A percentile compares a stretch with the other conserved stretches of the same genome.
Conservation (phyloP, 2,329 filamentous ascomycete genomes). For the Incumbomyces lentus region DNA sequence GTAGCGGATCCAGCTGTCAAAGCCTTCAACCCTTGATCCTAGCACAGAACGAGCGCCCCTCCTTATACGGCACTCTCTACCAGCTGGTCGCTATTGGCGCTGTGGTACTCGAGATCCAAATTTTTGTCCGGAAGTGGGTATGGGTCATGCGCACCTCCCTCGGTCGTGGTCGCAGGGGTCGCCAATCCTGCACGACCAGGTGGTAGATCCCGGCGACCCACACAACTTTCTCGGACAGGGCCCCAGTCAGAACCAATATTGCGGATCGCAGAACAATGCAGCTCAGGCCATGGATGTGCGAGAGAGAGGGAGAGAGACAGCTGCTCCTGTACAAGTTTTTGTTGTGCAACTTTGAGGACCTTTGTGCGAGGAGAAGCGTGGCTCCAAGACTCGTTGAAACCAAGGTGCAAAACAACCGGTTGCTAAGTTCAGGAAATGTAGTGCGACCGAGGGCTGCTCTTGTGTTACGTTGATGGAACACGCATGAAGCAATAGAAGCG, state of each 20-base stretch:
- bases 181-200: background rate
- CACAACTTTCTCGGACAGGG: background rate
- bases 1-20: background rate
- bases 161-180: background rate
- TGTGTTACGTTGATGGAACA: constrained; percentile 8
- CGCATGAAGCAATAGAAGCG: constrained; percentile 1
- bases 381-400: background rate
- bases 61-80: background rate
- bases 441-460: background rate
- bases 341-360: background rate
- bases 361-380: background rate
- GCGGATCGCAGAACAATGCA: background rate
- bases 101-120: constrained; percentile 1
- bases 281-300: constrained; percentile 2
- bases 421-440: background rate
- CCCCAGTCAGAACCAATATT: background rate
- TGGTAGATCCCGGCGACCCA: background rate
- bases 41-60: background rate
- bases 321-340: constrained; percentile 1
- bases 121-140: constrained; percentile 1
- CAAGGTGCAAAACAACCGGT: background rate
- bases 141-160: background rate
- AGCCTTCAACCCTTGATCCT: background rate
- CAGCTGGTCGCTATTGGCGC: constrained; percentile 1
- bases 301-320: constrained; percentile 3